Percentiles rank a stretch among this genome's conserved stretches.
Evolutionary conservation across 345 rosid genomes (phyloP).

Genomic region (Eucalyptus pumila): DNA sequence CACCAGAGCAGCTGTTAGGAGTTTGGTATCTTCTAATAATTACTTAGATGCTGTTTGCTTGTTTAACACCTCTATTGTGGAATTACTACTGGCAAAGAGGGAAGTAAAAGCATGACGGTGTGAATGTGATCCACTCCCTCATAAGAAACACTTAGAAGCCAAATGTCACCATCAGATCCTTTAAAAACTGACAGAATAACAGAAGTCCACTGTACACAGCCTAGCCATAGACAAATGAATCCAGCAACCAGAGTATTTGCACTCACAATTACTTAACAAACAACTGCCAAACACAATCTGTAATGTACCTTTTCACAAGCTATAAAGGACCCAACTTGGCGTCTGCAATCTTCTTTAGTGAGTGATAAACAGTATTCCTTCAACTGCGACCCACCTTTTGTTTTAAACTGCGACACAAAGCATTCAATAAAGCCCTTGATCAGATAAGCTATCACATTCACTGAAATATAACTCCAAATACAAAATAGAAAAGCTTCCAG

Average conservation of each 20-base stretch:
- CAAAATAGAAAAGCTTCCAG: not conserved
- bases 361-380: constrained; percentile 89
- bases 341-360: constrained; percentile 94
- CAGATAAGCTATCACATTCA: not conserved
- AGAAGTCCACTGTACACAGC: not conserved
- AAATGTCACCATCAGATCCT: not conserved
- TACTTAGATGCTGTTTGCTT: not conserved
- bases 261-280: not conserved
- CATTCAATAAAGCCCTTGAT: not conserved
- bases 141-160: not conserved
- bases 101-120: not conserved
- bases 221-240: not conserved
- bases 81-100: not conserved
- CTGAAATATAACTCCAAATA: not conserved
- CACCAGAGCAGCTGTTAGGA: not conserved
- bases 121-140: not conserved
- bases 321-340: constrained; percentile 62
- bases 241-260: not conserved
- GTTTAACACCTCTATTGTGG: not conserved
- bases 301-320: constrained; percentile 82
- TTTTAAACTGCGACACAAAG: constrained; percentile 54
- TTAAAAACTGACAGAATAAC: not conserved
- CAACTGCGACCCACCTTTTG: constrained; percentile 96
- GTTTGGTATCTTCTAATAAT: not conserved
- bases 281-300: not conserved